These are phyloP conservation scores for Trametes maxima DNA, from an alignment of 768 basidiomycete species.

Conservation along the genomic window DNA sequence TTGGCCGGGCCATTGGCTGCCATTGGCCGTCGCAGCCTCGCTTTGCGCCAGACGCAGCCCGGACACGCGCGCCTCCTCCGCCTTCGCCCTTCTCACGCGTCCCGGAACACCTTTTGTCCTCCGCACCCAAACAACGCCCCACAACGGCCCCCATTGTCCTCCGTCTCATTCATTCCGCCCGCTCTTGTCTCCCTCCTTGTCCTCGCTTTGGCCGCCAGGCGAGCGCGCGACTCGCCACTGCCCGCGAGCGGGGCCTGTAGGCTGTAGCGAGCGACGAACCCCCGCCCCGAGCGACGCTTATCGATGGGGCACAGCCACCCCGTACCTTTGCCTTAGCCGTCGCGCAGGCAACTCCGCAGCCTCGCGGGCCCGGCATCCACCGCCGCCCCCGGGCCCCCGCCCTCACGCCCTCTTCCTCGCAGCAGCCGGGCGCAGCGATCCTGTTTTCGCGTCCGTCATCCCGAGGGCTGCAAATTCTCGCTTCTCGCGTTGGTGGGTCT, in stretches of 20 bases:
- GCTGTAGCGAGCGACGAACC: background rate
- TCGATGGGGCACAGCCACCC: slow-evolving; percentile 11
- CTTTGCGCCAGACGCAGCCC: no score
- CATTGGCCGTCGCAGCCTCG: no score
- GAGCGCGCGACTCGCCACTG: background rate
- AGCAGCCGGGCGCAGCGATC: no score
- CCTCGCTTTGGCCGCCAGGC: background rate
- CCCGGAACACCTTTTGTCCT: slow-evolving; percentile 21
- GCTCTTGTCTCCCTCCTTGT: background rate
- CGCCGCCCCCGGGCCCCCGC: no score
- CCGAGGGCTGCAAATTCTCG: no score
- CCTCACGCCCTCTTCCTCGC: no score
- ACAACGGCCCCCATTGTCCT: background rate
- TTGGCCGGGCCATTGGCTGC: no score
- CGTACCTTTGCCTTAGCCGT: slow-evolving; percentile 10
- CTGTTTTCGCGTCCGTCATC: no score
- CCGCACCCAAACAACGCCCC: background rate
- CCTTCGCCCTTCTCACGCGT: slow-evolving; percentile 8
- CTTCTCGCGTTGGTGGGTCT: no score
- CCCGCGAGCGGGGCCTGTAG: background rate
- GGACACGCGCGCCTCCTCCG: no score
- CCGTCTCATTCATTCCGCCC: background rate
- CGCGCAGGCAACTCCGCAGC: slow-evolving; percentile 8
- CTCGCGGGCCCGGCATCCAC: background rate
- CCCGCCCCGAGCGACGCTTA: slow-evolving; percentile 10